Evolutionary conservation across 2,329 filamentous ascomycete species (phyloP).

Genomic region (Pyricularia sp.): DNA sequence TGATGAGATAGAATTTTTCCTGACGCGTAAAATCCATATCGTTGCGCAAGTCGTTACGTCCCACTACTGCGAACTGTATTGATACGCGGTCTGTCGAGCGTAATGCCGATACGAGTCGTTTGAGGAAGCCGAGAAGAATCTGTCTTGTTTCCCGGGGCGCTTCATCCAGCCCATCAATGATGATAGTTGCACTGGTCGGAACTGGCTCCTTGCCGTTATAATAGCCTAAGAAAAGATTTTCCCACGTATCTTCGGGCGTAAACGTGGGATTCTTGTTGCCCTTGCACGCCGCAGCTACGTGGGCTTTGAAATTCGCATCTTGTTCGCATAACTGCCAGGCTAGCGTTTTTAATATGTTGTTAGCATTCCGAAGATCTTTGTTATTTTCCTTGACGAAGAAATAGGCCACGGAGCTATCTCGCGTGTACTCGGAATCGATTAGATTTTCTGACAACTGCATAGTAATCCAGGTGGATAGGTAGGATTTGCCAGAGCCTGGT

Average conservation of each 20-base stretch:
- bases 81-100: neutral
- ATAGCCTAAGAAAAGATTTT: neutral
- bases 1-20: neutral
- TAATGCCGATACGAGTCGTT: neutral
- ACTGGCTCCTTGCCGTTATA: neutral
- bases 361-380: neutral
- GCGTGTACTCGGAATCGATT: neutral
- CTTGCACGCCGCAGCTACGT: neutral
- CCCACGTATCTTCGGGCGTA: neutral
- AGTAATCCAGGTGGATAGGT: neutral
- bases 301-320: neutral
- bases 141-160: neutral
- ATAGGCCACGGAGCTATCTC: neutral
- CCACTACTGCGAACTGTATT: neutral
- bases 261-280: neutral
- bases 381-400: neutral
- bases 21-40: neutral
- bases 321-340: neutral
- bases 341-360: neutral
- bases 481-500: neutral
- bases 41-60: neutral
- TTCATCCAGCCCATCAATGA: neutral
- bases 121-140: neutral
- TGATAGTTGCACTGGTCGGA: neutral
- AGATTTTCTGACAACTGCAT: neutral